Evolutionary conservation across 2,329 filamentous ascomycete species (phyloP), one percentile per base, ranked within the genome.

Genomic region (Pseudogymnoascus sp.): DNA sequence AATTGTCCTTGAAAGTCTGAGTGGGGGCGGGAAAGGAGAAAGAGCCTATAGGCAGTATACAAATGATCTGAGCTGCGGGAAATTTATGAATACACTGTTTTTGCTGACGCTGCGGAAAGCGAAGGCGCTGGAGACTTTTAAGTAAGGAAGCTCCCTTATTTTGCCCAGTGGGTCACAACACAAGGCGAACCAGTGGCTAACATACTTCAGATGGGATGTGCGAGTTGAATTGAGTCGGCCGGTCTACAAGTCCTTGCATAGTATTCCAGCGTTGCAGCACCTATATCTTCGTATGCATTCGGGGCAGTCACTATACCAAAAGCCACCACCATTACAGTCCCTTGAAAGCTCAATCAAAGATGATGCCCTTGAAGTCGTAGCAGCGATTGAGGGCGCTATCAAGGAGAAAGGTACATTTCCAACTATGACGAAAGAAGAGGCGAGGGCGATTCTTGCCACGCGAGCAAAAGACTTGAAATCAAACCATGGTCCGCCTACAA

Each of bases 11-110:
- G 83, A 85, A 64, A 83, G 82, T 1, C 71, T 81, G 26, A 80
- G 76, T 64, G 74, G 76, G 8, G 82, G 81, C 7, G 70, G 74
- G 60, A 81, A 81, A 69, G 81, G 77, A n/a, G 81, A 84, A 65
- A 69, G 73, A 15, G 76, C 79, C 21, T 83, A 84, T 67, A 78
- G 79, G 61, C 73, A 78, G 1, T 85, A 84, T 64, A 74, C 80
- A 6, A 81, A 81, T 67, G 80, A 74, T 61, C 71, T 77, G 33
- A 84, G 79, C 69, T 84, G 81, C 67, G 84, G 84, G 59, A 86
- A 84, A 72, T 85, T 87, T 62, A 77, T 87, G 70, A 87, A 84
- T 66, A 85, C 83, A 0, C 71, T 87, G 41, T 71, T 87, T 5
- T 76, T 81, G 31, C 68, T 85, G 68, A 79, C 82, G 1, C 69